Evolutionary conservation across 2,329 filamentous ascomycete species (phyloP).

Genomic region (Thermomyces lanuginosus): DNA sequence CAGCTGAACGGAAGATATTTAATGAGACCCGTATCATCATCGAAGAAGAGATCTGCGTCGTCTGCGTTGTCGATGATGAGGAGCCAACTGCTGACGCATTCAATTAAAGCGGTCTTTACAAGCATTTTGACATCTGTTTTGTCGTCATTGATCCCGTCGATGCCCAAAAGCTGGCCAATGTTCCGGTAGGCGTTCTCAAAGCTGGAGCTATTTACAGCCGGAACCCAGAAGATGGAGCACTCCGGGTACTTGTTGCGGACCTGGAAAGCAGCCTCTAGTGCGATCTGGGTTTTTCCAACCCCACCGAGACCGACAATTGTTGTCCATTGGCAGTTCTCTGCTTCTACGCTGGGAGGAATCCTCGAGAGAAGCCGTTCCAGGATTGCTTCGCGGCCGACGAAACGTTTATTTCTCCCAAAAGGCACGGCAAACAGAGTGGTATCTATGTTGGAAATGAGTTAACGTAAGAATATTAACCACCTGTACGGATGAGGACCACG

Average conservation of each 20-base stretch:
- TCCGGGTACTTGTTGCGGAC: neutral
- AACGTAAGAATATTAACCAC: no score
- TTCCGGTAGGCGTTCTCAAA: slow-evolving; percentile 1
- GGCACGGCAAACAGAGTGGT: no score
- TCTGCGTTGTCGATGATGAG: slow-evolving; percentile 18
- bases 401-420: slow-evolving; percentile 8
- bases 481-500: no score
- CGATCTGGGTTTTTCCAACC: slow-evolving; percentile 8
- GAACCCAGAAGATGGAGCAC: slow-evolving; percentile 3
- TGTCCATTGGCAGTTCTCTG: neutral
- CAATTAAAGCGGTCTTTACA: slow-evolving; percentile 8
- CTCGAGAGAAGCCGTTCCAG: neutral
- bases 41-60: slow-evolving; percentile 7
- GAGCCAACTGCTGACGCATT: slow-evolving; percentile 10
- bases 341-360: neutral
- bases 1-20: slow-evolving; percentile 9
- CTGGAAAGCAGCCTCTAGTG: slow-evolving; percentile 6
- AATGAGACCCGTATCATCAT: slow-evolving; percentile 8
- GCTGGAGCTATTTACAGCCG: neutral
- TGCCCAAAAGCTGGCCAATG: neutral
- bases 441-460: no score
- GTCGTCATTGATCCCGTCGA: neutral
- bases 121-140: slow-evolving; percentile 5
- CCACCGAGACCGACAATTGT: slow-evolving; percentile 8
- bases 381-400: slow-evolving; percentile 8